A percentile compares a stretch with the other conserved stretches of the same genome.
Conservation (phyloP, 345 rosid species). For the Turnera subulata region DNA sequence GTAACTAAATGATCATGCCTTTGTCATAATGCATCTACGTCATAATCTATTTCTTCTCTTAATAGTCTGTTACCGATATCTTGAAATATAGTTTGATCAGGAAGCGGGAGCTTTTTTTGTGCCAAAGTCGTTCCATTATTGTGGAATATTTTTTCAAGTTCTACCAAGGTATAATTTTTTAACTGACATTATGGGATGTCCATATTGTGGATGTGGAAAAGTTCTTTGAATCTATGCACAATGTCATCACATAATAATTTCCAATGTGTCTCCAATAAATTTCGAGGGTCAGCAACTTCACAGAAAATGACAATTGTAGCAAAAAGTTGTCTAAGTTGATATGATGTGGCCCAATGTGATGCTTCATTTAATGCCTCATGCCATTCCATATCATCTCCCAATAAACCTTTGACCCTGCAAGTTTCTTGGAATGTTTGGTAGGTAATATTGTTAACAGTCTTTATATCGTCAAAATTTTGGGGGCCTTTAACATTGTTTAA, state of each 20-base stretch:
- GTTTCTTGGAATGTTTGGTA: neutral
- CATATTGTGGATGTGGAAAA: neutral
- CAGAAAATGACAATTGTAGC: neutral
- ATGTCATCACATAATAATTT: neutral
- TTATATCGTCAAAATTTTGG: neutral
- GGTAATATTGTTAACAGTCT: neutral
- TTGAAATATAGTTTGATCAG: neutral
- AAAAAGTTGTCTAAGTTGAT: neutral
- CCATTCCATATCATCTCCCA: neutral
- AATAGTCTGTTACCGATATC: too few species aligned
- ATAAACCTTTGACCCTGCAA: neutral
- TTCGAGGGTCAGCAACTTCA: neutral
- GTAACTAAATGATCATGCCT: too few species aligned
- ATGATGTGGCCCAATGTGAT: neutral
- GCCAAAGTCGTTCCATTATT: too few species aligned
- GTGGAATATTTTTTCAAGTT: too few species aligned
- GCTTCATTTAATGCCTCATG: neutral
- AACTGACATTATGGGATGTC: neutral
- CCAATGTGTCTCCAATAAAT: neutral
- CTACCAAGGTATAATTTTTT: too few species aligned
- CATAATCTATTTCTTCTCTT: too few species aligned
- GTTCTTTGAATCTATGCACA: neutral
- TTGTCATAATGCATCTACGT: too few species aligned
- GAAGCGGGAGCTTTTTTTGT: neutral
- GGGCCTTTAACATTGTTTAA: neutral